A percentile compares a stretch with the other conserved stretches of the same genome.
Evolutionary conservation across 2,329 filamentous ascomycete genomes (phyloP).

Genomic region (Pleurostoma richardsiae): DNA sequence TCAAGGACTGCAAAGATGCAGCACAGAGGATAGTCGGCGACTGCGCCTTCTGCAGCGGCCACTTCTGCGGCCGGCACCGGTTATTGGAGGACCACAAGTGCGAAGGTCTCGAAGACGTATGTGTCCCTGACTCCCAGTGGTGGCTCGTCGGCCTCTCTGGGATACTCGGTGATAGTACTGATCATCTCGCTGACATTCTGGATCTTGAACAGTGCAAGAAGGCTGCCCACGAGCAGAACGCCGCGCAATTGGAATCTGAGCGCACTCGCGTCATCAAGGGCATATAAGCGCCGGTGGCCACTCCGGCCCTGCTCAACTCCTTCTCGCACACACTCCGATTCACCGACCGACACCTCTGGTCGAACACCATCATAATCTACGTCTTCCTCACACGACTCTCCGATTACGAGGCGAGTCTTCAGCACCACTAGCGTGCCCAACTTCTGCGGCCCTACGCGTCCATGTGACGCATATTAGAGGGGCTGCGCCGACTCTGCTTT

Average conservation of each 20-base stretch:
- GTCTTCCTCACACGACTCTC: too few relatives aligned
- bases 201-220: conserved; percentile 76
- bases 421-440: too few relatives aligned
- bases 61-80: conserved; percentile 93
- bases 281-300: conserved; percentile 49
- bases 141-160: conserved; percentile 36
- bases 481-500: too few relatives aligned
- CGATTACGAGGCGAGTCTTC: too few relatives aligned
- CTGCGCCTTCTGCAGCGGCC: conserved; percentile 89
- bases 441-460: too few relatives aligned
- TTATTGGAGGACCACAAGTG: conserved; percentile 94
- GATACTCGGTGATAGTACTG: conserved; percentile 16
- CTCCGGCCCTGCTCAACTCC: background rate
- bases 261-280: conserved; percentile 92
- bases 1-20: conserved; percentile 81
- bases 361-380: too few relatives aligned
- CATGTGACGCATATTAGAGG: too few relatives aligned
- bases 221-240: conserved; percentile 91
- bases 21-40: conserved; percentile 94
- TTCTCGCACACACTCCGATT: too few relatives aligned
- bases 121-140: conserved; percentile 30
- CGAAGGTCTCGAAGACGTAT: conserved; percentile 80
- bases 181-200: background rate
- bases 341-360: too few relatives aligned
- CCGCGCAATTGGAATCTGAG: conserved; percentile 86